These are phyloP conservation scores for Gossypium schwendimanii DNA, from an alignment of 441 rosid genomes.

Conservation along the genomic window DNA sequence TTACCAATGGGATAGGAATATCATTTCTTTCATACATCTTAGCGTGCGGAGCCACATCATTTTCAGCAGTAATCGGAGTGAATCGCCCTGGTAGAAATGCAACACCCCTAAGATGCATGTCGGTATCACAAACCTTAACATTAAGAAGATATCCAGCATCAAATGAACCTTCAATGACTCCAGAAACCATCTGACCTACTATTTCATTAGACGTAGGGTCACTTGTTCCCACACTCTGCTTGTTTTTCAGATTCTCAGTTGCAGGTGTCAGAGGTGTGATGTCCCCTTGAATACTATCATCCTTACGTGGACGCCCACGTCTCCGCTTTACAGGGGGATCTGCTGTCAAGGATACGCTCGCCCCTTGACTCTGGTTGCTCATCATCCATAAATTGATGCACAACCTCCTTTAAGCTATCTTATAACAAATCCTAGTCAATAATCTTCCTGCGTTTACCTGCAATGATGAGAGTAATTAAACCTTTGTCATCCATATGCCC, in stretches of 20 bases:
- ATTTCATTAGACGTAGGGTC: constrained; percentile 22
- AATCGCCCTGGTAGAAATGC: constrained; percentile 51
- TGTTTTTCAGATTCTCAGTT: constrained; percentile 24
- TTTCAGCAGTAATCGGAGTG: constrained; percentile 45
- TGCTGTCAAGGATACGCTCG: constrained; percentile 29
- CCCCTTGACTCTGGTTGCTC: constrained; percentile 41
- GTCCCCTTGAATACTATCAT: constrained; percentile 36
- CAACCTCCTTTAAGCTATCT: neutral
- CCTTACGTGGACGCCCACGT: constrained; percentile 73
- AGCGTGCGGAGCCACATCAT: constrained; percentile 67
- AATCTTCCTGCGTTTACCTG: neutral
- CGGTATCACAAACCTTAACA: constrained; percentile 49
- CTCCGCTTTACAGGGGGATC: constrained; percentile 47
- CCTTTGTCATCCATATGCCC: neutral
- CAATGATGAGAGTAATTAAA: neutral
- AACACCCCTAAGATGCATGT: constrained; percentile 52
- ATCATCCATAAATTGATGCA: constrained; percentile 26
- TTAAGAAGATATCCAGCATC: constrained; percentile 68
- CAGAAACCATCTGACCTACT: constrained; percentile 59
- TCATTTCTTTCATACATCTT: constrained; percentile 48
- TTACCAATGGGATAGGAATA: constrained; percentile 32
- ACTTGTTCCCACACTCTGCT: constrained; percentile 17
- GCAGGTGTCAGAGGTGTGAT: constrained; percentile 23
- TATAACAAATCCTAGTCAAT: neutral
- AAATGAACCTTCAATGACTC: constrained; percentile 63